Conservation (phyloP, 2,329 filamentous ascomycete genomes). For the Aspergillus chevalieri region DNA sequence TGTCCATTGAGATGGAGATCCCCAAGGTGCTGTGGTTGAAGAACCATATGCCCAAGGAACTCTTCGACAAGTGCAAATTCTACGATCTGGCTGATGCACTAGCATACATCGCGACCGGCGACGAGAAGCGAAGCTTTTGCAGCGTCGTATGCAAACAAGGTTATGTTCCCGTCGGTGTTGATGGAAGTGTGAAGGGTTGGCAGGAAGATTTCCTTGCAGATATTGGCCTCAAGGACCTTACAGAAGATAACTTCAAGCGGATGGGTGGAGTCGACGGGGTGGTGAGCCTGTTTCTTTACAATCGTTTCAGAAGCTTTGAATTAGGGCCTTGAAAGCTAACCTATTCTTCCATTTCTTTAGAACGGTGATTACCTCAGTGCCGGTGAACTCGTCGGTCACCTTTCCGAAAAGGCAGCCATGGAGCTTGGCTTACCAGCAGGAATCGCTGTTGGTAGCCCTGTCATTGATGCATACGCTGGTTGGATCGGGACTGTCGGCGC, state of each 20-base stretch:
- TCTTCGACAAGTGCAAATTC: constrained; percentile 92
- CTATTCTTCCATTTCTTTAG: constrained; percentile 43
- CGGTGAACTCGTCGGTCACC: constrained; percentile 78
- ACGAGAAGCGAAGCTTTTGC: constrained; percentile 87
- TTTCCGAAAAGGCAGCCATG: constrained; percentile 74
- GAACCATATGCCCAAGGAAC: constrained; percentile 89
- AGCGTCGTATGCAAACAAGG: constrained; percentile 97
- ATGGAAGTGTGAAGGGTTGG: constrained; percentile 96
- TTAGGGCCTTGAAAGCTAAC: constrained; percentile 3
- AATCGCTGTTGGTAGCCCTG: constrained; percentile 88
- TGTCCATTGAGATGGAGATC: constrained; percentile 99
- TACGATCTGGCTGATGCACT: constrained; percentile 91
- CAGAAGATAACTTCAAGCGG: constrained; percentile 79
- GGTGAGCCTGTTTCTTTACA: constrained; percentile 58
- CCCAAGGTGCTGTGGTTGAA: constrained; percentile 98
- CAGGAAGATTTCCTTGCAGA: constrained; percentile 85
- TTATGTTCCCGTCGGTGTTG: constrained; percentile 91
- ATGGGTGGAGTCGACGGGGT: constrained; percentile 92
- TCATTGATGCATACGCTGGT: constrained; percentile 96
- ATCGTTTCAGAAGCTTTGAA: not conserved
- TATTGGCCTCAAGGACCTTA: constrained; percentile 80
- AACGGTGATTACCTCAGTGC: constrained; percentile 88
- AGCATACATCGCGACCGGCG: constrained; percentile 88
- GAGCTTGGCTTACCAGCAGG: constrained; percentile 81
- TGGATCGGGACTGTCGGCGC: constrained; percentile 99